phyloP scores from a whole-genome alignment of 139 green algal species.

The Coelastrella sp. region DNA sequence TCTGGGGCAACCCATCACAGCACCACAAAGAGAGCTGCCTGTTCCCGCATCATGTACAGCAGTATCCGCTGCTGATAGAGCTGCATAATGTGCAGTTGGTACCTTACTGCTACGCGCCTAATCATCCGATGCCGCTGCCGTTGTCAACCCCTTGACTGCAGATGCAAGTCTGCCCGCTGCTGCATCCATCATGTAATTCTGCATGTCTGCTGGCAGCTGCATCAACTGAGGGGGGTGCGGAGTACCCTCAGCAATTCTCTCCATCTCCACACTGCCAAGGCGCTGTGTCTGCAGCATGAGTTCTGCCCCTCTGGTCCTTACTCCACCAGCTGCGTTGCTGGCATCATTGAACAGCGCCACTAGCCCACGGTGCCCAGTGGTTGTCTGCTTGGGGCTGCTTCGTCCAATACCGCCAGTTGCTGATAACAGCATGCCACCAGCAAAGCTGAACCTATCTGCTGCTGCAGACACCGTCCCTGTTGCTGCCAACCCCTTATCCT shows the following conservation, averaged over 20 bases:
- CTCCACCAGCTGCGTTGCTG: background rate
- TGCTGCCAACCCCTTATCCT: too few relatives aligned
- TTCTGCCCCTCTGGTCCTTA: background rate
- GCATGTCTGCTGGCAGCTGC: background rate
- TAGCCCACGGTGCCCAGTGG: constrained; percentile 2
- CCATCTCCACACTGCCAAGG: constrained; percentile 23
- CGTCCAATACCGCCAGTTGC: background rate
- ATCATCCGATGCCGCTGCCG: too few relatives aligned
- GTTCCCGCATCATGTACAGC: background rate
- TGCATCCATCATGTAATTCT: background rate
- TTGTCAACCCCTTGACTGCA: background rate
- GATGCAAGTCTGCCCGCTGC: background rate
- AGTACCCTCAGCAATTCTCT: constrained; percentile 13
- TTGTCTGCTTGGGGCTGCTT: constrained; percentile 22
- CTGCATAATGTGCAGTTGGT: constrained; percentile 16
- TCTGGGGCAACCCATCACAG: too few relatives aligned
- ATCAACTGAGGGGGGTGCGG: constrained; percentile 33
- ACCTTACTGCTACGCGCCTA: constrained; percentile 18
- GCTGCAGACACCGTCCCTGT: background rate
- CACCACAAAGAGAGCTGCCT: too few relatives aligned
- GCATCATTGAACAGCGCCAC: constrained; percentile 21
- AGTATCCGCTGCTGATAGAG: background rate
- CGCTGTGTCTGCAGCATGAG: background rate
- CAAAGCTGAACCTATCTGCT: background rate
- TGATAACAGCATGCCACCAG: background rate